Conservation (phyloP, 1,284 basidiomycete genomes). For the Naganishia liquefaciens region DNA sequence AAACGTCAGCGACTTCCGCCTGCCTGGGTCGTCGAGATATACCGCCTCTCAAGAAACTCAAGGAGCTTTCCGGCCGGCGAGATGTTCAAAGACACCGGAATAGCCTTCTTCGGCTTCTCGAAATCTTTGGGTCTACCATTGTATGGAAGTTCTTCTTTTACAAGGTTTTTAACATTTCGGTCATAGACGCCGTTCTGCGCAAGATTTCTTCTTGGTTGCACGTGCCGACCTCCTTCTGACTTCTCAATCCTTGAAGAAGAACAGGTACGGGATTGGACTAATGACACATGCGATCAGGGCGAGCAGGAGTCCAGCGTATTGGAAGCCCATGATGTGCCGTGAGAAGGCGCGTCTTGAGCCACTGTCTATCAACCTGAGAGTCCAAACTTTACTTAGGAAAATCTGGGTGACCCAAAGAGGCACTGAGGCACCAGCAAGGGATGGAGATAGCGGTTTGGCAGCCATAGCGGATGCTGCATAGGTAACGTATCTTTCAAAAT, state of each 20-base stretch:
- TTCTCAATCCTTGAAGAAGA: slow-evolving; percentile 47
- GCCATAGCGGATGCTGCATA: slow-evolving; percentile 49
- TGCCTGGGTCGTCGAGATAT: too few species aligned
- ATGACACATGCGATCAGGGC: slow-evolving; percentile 42
- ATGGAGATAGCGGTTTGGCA: slow-evolving; percentile 58
- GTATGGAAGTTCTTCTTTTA: too few species aligned
- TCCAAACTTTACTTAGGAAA: slow-evolving; percentile 36
- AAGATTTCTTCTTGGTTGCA: slow-evolving; percentile 5
- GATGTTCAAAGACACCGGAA: too few species aligned
- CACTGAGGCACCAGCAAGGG: slow-evolving; percentile 52
- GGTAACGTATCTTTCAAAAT: slow-evolving; percentile 32
- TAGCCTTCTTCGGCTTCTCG: too few species aligned
- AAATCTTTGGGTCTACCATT: too few species aligned
- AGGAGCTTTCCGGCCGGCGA: too few species aligned
- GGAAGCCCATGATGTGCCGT: slow-evolving; percentile 43
- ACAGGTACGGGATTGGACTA: slow-evolving; percentile 46
- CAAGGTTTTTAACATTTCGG: too few species aligned
- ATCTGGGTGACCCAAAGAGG: slow-evolving; percentile 45
- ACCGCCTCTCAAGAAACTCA: too few species aligned
- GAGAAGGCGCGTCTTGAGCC: not conserved
- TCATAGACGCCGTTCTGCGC: too few species aligned
- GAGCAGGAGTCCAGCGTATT: slow-evolving; percentile 44
- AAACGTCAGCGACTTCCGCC: too few species aligned
- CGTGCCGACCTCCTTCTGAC: slow-evolving; percentile 34
- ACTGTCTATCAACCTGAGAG: not conserved